A percentile compares a stretch with the other conserved stretches of the same genome.
These are phyloP conservation scores for Komagataella mondaviorum DNA, from an alignment of 805 yeast species.

Conservation along the genomic window DNA sequence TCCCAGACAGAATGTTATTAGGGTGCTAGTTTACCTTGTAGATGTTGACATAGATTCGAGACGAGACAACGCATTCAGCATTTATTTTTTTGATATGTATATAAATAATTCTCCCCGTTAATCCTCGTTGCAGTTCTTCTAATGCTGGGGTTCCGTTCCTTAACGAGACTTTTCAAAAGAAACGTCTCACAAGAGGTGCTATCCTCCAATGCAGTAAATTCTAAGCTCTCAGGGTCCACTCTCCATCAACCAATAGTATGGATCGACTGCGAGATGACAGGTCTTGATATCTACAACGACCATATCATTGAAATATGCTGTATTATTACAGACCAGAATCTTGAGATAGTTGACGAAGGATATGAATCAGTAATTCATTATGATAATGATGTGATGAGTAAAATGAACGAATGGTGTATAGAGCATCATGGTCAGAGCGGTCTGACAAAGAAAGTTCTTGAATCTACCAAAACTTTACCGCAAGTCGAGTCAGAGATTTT, in stretches of 20 bases:
- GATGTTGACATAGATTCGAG: too few species aligned
- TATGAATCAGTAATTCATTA: constrained; percentile 75
- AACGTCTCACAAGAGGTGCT: background rate
- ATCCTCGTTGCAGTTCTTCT: background rate
- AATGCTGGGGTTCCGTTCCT: background rate
- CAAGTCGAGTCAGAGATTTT: constrained; percentile 57
- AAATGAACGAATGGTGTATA: constrained; percentile 84
- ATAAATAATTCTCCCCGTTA: background rate
- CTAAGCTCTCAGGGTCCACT: background rate
- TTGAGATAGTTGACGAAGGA: constrained; percentile 58
- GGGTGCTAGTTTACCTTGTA: too few species aligned
- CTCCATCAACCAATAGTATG: constrained; percentile 46
- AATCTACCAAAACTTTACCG: constrained; percentile 34
- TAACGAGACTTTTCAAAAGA: background rate
- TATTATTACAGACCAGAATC: constrained; percentile 71
- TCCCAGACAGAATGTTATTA: background rate
- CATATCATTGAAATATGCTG: constrained; percentile 88
- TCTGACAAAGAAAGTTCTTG: constrained; percentile 55
- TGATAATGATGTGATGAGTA: constrained; percentile 43
- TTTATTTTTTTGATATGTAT: too few species aligned
- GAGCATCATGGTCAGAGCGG: constrained; percentile 73
- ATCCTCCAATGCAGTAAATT: background rate
- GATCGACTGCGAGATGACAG: constrained; percentile 99
- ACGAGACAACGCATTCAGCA: too few species aligned
- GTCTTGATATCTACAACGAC: constrained; percentile 69